phyloP scores from a whole-genome alignment of 2,329 filamentous ascomycete species.

The Penicillium brevicompactum region DNA sequence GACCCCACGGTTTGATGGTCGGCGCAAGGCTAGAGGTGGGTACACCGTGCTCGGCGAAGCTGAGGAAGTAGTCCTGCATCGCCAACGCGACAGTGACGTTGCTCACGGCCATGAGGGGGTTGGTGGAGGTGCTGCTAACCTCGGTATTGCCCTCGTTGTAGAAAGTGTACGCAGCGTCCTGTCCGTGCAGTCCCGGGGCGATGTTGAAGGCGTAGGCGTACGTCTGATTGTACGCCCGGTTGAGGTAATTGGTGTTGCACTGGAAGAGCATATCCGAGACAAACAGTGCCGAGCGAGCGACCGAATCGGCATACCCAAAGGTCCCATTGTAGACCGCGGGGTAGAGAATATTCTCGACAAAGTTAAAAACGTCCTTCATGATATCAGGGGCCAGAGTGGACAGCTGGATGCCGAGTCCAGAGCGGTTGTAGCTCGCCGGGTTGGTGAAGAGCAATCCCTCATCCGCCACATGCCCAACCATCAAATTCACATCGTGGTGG shows the following conservation, averaged over 20 bases:
- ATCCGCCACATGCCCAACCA: slow-evolving; percentile 49
- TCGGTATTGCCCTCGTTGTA: slow-evolving; percentile 44
- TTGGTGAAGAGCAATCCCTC: slow-evolving; percentile 48
- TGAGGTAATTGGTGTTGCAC: slow-evolving; percentile 59
- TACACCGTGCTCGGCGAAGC: slow-evolving; percentile 37
- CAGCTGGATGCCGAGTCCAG: slow-evolving; percentile 22
- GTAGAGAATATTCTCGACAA: slow-evolving; percentile 53
- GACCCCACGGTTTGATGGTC: slow-evolving; percentile 51
- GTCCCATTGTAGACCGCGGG: slow-evolving; percentile 53
- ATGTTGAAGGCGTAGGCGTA: slow-evolving; percentile 58
- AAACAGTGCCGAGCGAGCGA: slow-evolving; percentile 45
- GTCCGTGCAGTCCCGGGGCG: slow-evolving; percentile 56
- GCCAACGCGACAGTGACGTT: slow-evolving; percentile 35
- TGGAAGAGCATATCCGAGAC: slow-evolving; percentile 49
- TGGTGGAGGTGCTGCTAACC: slow-evolving; percentile 27
- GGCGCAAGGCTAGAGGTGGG: slow-evolving; percentile 41
- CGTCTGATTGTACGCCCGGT: slow-evolving; percentile 54
- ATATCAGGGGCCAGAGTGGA: slow-evolving; percentile 26
- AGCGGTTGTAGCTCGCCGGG: slow-evolving; percentile 32
- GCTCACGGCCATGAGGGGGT: slow-evolving; percentile 16
- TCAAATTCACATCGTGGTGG: slow-evolving; percentile 48
- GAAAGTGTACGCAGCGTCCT: slow-evolving; percentile 57
- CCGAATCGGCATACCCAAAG: slow-evolving; percentile 49
- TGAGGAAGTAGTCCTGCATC: slow-evolving; percentile 43
- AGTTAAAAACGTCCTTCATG: slow-evolving; percentile 35